Evolutionary conservation across 495 filamentous ascomycete genomes (phyloP), one percentile per base, ranked within the genome.

Genomic region (Cercophora scortea): DNA sequence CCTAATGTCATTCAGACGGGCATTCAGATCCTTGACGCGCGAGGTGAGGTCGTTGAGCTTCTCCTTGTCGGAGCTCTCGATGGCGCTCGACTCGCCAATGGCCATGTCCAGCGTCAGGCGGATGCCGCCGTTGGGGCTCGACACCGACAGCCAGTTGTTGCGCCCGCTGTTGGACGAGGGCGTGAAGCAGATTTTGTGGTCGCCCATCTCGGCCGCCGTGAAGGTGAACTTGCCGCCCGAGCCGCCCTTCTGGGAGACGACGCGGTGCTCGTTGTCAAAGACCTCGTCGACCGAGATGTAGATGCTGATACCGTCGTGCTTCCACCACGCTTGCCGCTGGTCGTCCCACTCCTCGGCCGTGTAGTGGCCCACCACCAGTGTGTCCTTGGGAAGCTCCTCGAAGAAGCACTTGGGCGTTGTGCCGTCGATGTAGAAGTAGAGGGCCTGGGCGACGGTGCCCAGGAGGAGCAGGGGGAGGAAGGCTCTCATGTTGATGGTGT

Each of bases 191-290:
- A 98, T 82, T 61, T 82, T 83, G 82, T 98, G 93, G 67, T 94
- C 88, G 64, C 93, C 93, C 4, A 88, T 81, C 63, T 96, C 94
- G 56, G 89, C 88, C 39, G 94, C 89, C 50, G 83, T 90, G 84
- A 98, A 97, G 57, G 93, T 96, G 79, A 97, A 96, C 61, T 86
- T 86, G 55, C 93, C 94, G 36, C 80, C 72, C 51, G 80, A 63
- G 40, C 78, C 71, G 57, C 90, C 90, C 57, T 85, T 84, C 71
- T 95, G 90, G 54, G 83, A 86, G 47, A 97, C 88, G 44, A 98
- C 84, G 54, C 89, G 88, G 79, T 98, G 93, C 77, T 96, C 88
- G 71, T 96, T 93, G 82, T 97, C 93, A 71, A 98, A 98, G 63
- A 85, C 79, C 75, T 98, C 81, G 57, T 95, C 90, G 51, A 98